Evolutionary conservation across 2,329 filamentous ascomycete species (phyloP).

Genomic region (Pseudogymnoascus sp.): DNA sequence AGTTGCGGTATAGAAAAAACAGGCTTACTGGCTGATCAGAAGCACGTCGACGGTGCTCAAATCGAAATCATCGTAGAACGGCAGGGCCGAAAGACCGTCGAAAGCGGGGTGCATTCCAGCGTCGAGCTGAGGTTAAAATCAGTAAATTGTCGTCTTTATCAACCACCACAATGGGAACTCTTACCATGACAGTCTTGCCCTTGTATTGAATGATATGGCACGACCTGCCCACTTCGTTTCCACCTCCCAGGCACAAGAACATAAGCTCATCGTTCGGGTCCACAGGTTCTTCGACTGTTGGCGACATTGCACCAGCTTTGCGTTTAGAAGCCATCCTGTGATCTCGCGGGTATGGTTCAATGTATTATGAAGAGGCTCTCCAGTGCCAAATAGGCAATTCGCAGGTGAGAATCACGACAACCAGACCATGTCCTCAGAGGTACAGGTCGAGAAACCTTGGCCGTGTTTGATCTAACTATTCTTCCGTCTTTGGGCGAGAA

Average conservation of each 20-base stretch:
- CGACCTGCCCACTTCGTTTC: slow-evolving; percentile 93
- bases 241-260: slow-evolving; percentile 88
- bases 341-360: not conserved
- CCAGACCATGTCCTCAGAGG: not conserved
- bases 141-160: slow-evolving; percentile 11
- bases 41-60: slow-evolving; percentile 95
- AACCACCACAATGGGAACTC: slow-evolving; percentile 22
- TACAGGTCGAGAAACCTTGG: not conserved
- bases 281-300: slow-evolving; percentile 69
- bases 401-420: not conserved
- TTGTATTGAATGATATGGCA: slow-evolving; percentile 99
- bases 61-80: slow-evolving; percentile 98
- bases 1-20: slow-evolving; percentile 16
- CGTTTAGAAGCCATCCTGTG: slow-evolving; percentile 82
- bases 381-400: not conserved
- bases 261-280: slow-evolving; percentile 90
- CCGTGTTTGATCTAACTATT: not conserved
- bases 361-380: not conserved
- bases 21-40: slow-evolving; percentile 95
- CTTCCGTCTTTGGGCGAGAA: not conserved
- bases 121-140: slow-evolving; percentile 58
- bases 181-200: slow-evolving; percentile 96
- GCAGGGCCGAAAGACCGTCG: slow-evolving; percentile 84
- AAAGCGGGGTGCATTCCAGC: slow-evolving; percentile 95
- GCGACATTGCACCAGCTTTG: slow-evolving; percentile 68